Conservation (phyloP, 306 rosid species). For the Herpetospermum pedunculosum region DNA sequence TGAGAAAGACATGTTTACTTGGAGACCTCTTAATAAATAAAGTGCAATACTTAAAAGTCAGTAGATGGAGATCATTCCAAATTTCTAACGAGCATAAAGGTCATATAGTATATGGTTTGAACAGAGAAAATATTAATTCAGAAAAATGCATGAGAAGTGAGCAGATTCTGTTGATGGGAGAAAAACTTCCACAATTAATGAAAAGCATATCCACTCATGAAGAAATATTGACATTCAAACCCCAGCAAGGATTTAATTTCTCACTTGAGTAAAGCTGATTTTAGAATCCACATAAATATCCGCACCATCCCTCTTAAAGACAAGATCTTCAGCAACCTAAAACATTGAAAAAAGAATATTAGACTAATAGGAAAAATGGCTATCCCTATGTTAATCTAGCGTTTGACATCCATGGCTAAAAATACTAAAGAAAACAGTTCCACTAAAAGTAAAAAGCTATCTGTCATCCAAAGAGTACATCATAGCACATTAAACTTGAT, state of each 20-base stretch:
- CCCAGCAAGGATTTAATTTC: slow-evolving; percentile 1
- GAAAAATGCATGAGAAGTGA: neutral
- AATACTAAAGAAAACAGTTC: neutral
- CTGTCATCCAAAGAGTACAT: neutral
- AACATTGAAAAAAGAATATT: slow-evolving; percentile 19
- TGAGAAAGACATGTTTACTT: neutral
- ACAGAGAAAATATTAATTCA: neutral
- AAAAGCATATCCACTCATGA: neutral
- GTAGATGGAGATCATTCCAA: neutral
- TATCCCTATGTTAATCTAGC: neutral
- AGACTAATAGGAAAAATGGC: slow-evolving; percentile 11
- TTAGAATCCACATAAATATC: slow-evolving; percentile 80
- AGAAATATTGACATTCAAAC: neutral
- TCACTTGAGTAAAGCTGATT: slow-evolving; percentile 92
- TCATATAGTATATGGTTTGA: neutral
- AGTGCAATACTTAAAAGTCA: neutral
- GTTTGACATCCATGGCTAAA: neutral
- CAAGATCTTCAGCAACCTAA: slow-evolving; percentile 77
- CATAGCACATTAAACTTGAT: neutral
- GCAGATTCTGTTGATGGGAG: neutral
- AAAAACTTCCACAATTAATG: neutral
- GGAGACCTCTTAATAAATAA: neutral
- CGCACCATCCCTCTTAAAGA: slow-evolving; percentile 76
- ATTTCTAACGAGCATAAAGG: neutral
- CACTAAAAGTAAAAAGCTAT: neutral